Base-by-base conservation (phyloP, 352 stramenopile species). In the Pythium chondricola region DNA sequence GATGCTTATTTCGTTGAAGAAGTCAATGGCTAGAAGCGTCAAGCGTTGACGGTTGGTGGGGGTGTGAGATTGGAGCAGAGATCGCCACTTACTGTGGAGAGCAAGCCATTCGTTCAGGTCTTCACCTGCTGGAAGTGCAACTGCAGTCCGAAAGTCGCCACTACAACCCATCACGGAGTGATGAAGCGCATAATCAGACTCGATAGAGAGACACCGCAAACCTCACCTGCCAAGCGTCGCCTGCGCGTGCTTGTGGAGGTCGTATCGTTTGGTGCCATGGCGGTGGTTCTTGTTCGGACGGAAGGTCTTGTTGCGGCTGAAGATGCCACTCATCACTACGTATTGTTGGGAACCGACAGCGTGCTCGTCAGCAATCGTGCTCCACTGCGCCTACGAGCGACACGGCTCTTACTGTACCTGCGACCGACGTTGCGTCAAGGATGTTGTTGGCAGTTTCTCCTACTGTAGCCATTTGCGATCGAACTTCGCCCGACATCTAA, bases 1-100 rank as follows among this genome's bases (percentile, higher is more conserved):
- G 32, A 97, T 85, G 41, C 77, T 95, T 48, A 97, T 84, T 65
- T 97, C 88, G 53, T 97, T 97, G 69, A 95, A 97, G 54, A 96
- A 97, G 59, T 97, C 91, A 20, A 97, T 86, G 20, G 86, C 86
- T 96, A 8, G 30, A 21, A 42, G 14, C 41, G 25, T 8, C 58
- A 51, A 20, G 32, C n/a, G 16, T 29, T 5, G 3, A 27, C 6
- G 21, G 43, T 6, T 6, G 17, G 46, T 10, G 17, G n/a, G 33
- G 5, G 13, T 4, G 29, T 43, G 22, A 17, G 18, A 18, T 21
- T 13, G 37, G 7, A 32, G 47, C 35, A 20, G 0, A 14, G 18
- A 10, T 39, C 3, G 38, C 24, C 8, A 58, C 71, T 20, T 63
- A 89, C 76, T 96, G 65, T 97, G 90, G 2, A 95, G 84, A 22